Evolutionary conservation across 352 stramenopile species (phyloP), one percentile per base, ranked within the genome.

Genomic region (Saprolegnia diclina): DNA sequence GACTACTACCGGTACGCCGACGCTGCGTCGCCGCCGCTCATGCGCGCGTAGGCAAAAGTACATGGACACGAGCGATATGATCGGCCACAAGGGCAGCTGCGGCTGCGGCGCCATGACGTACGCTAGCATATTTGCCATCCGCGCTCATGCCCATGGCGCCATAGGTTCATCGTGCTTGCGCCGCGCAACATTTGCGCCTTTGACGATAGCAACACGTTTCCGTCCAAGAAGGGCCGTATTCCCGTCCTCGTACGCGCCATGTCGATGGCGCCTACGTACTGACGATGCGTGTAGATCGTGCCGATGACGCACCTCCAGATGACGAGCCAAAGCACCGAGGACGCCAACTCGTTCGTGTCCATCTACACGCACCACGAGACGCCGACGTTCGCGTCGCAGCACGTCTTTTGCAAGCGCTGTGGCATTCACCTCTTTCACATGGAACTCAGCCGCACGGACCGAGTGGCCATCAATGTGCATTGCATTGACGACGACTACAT

Each of bases 371-470:
- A 91, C 62, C 90, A 92, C 68, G 83, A 90, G n/a, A 87, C 83
- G 11, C 74, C 85, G 56, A 71, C 78, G 4, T 87, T 81, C 9
- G 84, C 75, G 4, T 86, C 78, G 18, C 85, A 92, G 70, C 85
- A 92, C 38, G 81, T 88, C 10, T 92, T 92, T 66, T 92, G 85
- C 62, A 73, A 72, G n/a, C 85, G 85, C 77, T 92, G 85, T 61
- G 85, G 82, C 54, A 85, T 93, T 71, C 85, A 93, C 69, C 89
- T 93, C 64, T 93, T 93, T 71, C 85, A 93, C 61, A 91, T 91
- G 54, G 85, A 93, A 55, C 79, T 84, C 68, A 81, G 76, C 7
- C 76, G 89, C 40, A 78, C 83, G 29, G 83, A 91, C 53, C 78
- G 75, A 22, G 76, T 93, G 37, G 85, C 81, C 32, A 82, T 93